Evolutionary conservation across 345 rosid genomes (phyloP), one percentile per base, ranked within the genome.

Genomic region (Camelina neglecta): DNA sequence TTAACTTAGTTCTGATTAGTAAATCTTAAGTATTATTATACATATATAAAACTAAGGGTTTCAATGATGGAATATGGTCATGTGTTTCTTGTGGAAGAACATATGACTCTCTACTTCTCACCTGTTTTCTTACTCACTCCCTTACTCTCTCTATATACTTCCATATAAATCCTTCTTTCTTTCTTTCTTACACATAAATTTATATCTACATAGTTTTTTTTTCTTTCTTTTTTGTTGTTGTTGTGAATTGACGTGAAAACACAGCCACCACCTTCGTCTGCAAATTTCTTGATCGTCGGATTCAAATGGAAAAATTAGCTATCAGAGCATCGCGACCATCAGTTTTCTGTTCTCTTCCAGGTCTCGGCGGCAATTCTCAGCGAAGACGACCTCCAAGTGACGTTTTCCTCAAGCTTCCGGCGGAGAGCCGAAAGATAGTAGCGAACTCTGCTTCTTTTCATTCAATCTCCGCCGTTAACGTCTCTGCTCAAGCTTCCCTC

Each of bases 391-490:
- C 57, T 33, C 38, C 66, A 29, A 80, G 65, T 76, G 63, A 55
- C 12, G 79, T 83, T 45, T 78, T 81, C 24, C 71, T 80, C 56
- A 72, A 35, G 48, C 69, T 83, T 4, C 63, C 76, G 23, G 63
- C 49, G 6, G 44, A 51, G 47, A 60, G 72, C 8, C 2, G 39
- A 3, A 74, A 57, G 29, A 13, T 69, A 47, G 65, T 75, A 20
- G 50, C 61, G 42, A 79, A 81, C 59, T 53, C 66, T 72, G 50
- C 71, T 60, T 69, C 66, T 48, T 75, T 61, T 69, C 74, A 45
- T 61, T 80, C 82, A 11, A 75, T 86, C 60, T 67, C 76, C 70
- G 87, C 91, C 50, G 72, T 74, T 71, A 85, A 85, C 33, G 88
- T 86, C 11, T 68, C 89, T 39, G 67, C 80, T 45, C 68, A 67